Base-by-base conservation (phyloP, 345 rosid genomes). In the Noccaea caerulescens region DNA sequence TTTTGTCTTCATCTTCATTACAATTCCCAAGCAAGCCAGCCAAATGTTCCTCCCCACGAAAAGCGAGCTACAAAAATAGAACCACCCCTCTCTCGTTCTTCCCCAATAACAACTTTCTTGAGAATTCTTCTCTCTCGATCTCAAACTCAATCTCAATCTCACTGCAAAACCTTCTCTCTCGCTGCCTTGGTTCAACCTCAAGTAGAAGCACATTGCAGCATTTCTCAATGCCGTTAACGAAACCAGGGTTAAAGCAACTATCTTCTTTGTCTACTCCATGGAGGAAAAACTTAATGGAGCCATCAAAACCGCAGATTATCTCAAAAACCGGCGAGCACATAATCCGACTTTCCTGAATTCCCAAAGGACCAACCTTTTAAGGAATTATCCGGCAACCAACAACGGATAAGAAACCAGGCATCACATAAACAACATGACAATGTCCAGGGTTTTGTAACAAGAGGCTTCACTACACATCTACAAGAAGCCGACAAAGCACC, bases 371-470 rank as follows among this genome's bases (percentile, higher is more conserved):
- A 46, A 89, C 85, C 77, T 92, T 90, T 73, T 88, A 92, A 0
- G 96, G 96, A 66, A 88, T 80, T 52, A 89, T 79, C 60, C 87
- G 83, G 58, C 91, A 88, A 16, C 91, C 96, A 52, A 88, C 86
- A 44, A 87, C 82, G 6, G 91, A 88, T 25, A 90, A 82, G 72
- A 87, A 87, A 67, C 98, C 96, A 34, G 91, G 87, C 90, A 90
- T 86, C 10, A 84, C 92, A 76, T 92, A 85, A 25, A 90, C 96
- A 34, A 90, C 91, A 79, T 90, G 88, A 34, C 96, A 95, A 43
- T 90, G 91, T 78, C 90, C 96, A 37, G 96, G 96, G 69, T 90
- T 90, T 71, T 90, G 90, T 95, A 42, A 84, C 67, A 23, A 92
- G 80, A 33, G 92, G 92, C 75, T 81, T 83, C 58, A 87, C 71